phyloP scores from a whole-genome alignment of 208 protist species.

The Acanthamoeba castellanii region DNA sequence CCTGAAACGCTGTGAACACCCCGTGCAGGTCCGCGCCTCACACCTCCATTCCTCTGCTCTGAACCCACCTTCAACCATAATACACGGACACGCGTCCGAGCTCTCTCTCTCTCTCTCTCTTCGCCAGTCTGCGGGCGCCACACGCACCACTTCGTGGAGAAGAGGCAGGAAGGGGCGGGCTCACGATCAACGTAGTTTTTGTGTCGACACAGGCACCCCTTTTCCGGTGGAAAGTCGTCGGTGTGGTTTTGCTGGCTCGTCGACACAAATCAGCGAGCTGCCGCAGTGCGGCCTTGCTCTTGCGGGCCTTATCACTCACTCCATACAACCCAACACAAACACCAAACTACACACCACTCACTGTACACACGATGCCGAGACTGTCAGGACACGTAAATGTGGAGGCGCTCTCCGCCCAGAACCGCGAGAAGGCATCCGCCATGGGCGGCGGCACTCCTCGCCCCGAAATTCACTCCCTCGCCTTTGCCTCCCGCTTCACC shows the following conservation, averaged over 20 bases:
- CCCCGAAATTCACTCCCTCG: constrained; percentile 25
- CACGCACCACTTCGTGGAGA: no score
- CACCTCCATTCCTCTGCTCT: no score
- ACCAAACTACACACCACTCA: background rate
- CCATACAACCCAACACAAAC: background rate
- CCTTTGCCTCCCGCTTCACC: constrained; percentile 44
- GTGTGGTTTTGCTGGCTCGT: background rate
- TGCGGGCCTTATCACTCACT: no score
- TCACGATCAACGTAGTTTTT: background rate
- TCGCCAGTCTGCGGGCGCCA: no score
- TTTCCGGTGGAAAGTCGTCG: background rate
- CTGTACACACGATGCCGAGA: background rate
- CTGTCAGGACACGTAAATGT: constrained; percentile 30
- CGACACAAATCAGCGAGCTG: background rate
- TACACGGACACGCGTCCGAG: no score
- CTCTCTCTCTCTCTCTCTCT: no score
- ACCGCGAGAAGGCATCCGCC: constrained; percentile 18
- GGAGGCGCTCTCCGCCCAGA: background rate
- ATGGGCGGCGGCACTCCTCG: constrained; percentile 14
- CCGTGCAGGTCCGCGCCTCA: no score
- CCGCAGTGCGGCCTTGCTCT: no score
- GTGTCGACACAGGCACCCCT: background rate
- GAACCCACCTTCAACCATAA: no score
- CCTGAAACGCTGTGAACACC: background rate
- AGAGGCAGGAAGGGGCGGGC: no score